phyloP scores from a whole-genome alignment of 805 yeast species.

The Lipomyces starkeyi region DNA sequence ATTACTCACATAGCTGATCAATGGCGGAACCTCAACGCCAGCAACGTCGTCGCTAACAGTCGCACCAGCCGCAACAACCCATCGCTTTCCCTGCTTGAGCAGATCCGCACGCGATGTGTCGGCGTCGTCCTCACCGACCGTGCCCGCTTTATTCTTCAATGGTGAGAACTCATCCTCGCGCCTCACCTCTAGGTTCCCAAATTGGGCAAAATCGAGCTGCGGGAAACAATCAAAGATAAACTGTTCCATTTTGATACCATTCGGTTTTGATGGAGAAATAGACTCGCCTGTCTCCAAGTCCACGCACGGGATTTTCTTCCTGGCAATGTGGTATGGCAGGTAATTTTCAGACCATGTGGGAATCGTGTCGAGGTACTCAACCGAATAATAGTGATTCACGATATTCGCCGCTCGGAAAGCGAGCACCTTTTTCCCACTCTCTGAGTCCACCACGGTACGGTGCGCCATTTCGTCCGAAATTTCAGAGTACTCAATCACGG shows the following conservation, averaged over 20 bases:
- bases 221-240: conserved; percentile 97
- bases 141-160: conserved; percentile 71
- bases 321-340: conserved; percentile 94
- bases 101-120: conserved; percentile 74
- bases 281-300: conserved; percentile 55
- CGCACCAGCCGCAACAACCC: conserved; percentile 77
- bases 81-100: conserved; percentile 68
- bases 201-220: conserved; percentile 66
- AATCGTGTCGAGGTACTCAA: conserved; percentile 66
- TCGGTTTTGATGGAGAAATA: conserved; percentile 72
- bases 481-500: conserved; percentile 95
- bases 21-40: conserved; percentile 77
- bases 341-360: conserved; percentile 71
- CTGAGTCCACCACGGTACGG: conserved; percentile 59
- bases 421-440: conserved; percentile 49
- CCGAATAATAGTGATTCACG: conserved; percentile 93
- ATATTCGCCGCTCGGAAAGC: conserved; percentile 92
- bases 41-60: conserved; percentile 45
- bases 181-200: conserved; percentile 91
- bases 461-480: conserved; percentile 75
- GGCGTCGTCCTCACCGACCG: conserved; percentile 71
- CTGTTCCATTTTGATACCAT: conserved; percentile 94
- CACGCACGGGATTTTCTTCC: conserved; percentile 77
- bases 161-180: conserved; percentile 90
- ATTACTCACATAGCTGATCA: conserved; percentile 65